phyloP scores from a whole-genome alignment of 192 early-diverging fungal species.

The Neocallimastix lanati region DNA sequence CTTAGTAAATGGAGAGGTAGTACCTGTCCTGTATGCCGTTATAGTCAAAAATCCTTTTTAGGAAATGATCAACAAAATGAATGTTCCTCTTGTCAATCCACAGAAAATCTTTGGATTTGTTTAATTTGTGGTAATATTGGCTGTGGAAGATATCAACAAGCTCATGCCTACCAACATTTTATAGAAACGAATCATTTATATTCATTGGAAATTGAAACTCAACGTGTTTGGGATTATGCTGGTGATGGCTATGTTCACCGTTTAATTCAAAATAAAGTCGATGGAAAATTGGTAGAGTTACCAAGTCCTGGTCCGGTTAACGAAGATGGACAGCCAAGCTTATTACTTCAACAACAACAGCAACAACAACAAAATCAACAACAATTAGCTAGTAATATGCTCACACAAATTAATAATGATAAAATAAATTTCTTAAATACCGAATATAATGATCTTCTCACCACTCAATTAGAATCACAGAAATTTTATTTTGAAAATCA shows the following conservation, averaged over 20 bases:
- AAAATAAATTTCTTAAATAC: background rate
- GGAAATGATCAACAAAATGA: conserved; percentile 17
- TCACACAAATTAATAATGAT: background rate
- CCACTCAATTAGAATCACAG: background rate
- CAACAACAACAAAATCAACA: background rate
- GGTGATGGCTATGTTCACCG: conserved; percentile 95
- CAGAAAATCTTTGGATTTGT: conserved; percentile 84
- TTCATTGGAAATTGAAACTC: conserved; percentile 82
- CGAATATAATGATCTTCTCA: background rate
- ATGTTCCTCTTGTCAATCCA: conserved; percentile 60
- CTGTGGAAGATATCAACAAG: conserved; percentile 80
- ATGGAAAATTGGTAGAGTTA: conserved; percentile 85
- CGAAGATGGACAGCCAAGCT: conserved; percentile 2
- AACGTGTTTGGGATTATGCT: conserved; percentile 95
- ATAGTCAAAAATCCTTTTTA: conserved; percentile 28
- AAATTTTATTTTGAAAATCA: background rate
- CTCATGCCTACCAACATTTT: conserved; percentile 80
- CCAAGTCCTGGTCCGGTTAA: conserved; percentile 16
- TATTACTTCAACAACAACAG: background rate
- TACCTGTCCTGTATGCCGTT: conserved; percentile 83
- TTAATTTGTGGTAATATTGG: conserved; percentile 90
- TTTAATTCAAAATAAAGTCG: conserved; percentile 72
- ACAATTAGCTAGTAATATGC: background rate
- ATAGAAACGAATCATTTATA: conserved; percentile 66
- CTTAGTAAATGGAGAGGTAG: conserved; percentile 72